Conservation (phyloP, 768 basidiomycete genomes). For the Saitozyma sp. region DNA sequence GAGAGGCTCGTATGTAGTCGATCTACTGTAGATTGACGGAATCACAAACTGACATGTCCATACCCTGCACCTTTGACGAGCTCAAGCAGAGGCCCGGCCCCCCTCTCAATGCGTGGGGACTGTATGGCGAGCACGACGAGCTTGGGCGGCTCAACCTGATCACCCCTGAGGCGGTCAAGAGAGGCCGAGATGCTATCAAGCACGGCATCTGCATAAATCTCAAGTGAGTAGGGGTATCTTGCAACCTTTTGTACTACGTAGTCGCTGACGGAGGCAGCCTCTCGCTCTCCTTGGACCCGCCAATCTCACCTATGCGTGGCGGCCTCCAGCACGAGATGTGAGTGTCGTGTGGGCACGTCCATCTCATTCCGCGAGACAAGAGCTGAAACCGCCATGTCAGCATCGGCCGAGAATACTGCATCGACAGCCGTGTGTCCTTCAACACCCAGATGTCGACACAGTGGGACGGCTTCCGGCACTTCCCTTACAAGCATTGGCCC, state of each 20-base stretch:
- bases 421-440: constrained; percentile 11
- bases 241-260: too few species aligned
- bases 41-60: too few species aligned
- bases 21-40: too few species aligned
- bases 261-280: too few species aligned
- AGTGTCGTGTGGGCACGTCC: too few species aligned
- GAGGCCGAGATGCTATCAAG: constrained; percentile 20
- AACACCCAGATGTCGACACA: constrained; percentile 20
- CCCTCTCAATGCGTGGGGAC: constrained; percentile 32
- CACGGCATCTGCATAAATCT: constrained; percentile 28
- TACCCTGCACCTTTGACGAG: too few species aligned
- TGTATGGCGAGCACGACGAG: constrained; percentile 26
- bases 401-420: constrained; percentile 12
- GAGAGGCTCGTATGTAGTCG: too few species aligned
- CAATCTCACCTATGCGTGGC: too few species aligned
- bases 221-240: constrained; percentile 18
- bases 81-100: constrained; percentile 18
- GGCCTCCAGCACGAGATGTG: too few species aligned
- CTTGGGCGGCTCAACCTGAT: constrained; percentile 31
- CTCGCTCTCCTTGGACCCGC: too few species aligned
- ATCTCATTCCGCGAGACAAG: too few species aligned
- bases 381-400: neutral
- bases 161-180: constrained; percentile 21
- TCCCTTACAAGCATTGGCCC: constrained; percentile 29
- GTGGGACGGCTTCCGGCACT: constrained; percentile 27